These are phyloP conservation scores for Sphaerulina musiva DNA, from an alignment of 2,329 filamentous ascomycete species.

Conservation along the genomic window DNA sequence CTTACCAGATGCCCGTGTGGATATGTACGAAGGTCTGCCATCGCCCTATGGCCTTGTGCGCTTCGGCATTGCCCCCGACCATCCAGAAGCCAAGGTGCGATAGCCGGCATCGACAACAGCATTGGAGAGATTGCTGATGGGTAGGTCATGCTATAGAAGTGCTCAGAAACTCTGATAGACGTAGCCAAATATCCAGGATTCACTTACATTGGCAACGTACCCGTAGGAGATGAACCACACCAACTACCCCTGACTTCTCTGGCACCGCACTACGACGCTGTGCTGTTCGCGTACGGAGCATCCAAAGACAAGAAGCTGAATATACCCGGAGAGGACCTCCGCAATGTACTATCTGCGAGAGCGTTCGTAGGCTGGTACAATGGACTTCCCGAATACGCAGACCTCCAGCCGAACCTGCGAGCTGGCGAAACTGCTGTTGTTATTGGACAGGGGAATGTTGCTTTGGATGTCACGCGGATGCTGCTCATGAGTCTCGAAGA, in stretches of 20 bases:
- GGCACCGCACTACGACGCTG: conserved; percentile 78
- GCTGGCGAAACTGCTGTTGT: conserved; percentile 76
- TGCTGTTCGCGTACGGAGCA: conserved; percentile 89
- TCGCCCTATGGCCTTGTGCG: conserved; percentile 88
- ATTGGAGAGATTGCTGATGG: conserved; percentile 20
- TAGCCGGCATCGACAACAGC: conserved; percentile 1
- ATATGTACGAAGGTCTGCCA: conserved; percentile 94
- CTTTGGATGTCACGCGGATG: conserved; percentile 85
- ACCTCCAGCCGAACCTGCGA: conserved; percentile 65
- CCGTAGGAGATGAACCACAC: conserved; percentile 55
- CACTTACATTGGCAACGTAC: conserved; percentile 84
- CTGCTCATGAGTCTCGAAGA: conserved; percentile 68
- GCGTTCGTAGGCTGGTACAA: conserved; percentile 99
- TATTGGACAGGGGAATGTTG: conserved; percentile 93
- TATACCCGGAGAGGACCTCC: conserved; percentile 71
- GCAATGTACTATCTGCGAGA: conserved; percentile 77
- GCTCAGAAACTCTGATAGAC: conserved; percentile 86
- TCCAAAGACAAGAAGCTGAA: conserved; percentile 72
- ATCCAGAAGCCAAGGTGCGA: conserved; percentile 90
- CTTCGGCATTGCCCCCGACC: conserved; percentile 95
- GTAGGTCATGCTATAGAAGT: conserved; percentile 58
- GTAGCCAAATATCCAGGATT: conserved; percentile 77
- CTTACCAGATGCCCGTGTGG: conserved; percentile 64
- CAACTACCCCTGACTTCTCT: conserved; percentile 60
- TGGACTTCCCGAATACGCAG: conserved; percentile 74